phyloP scores from a whole-genome alignment of 768 basidiomycete genomes.

The Strobilomyces echinocephalus region DNA sequence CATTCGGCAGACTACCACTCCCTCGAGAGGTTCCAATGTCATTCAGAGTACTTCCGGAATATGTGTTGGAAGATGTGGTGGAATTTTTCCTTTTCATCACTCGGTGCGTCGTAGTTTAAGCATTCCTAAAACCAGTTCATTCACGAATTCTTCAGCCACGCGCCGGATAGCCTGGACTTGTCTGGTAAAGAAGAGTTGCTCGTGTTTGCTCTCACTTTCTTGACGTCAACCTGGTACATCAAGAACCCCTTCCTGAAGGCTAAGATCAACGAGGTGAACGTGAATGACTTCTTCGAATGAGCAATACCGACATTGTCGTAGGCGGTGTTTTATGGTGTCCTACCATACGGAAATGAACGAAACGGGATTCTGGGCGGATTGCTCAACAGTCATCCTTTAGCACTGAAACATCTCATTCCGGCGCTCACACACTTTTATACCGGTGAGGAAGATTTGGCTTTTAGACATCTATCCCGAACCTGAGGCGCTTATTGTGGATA shows the following conservation, averaged over 20 bases:
- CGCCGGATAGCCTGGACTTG: constrained; percentile 77
- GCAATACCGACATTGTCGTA: constrained; percentile 25
- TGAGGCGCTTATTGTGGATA: constrained; percentile 28
- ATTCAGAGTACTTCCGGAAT: constrained; percentile 90
- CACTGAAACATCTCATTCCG: constrained; percentile 84
- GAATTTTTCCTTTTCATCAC: constrained; percentile 84
- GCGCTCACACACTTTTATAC: constrained; percentile 93
- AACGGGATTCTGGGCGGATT: constrained; percentile 74
- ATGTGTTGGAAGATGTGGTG: constrained; percentile 88
- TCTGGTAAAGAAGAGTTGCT: constrained; percentile 84
- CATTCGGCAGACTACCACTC: constrained; percentile 65
- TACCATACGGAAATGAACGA: constrained; percentile 59
- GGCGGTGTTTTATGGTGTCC: constrained; percentile 71
- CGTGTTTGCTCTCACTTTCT: constrained; percentile 84
- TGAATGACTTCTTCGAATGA: not conserved
- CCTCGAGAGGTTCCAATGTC: constrained; percentile 78
- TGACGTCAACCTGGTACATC: constrained; percentile 94
- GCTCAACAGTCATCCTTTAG: constrained; percentile 81
- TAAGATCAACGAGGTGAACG: constrained; percentile 82
- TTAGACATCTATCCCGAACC: not conserved
- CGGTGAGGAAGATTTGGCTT: constrained; percentile 43
- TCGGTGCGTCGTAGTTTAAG: constrained; percentile 45
- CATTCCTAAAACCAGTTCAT: not conserved
- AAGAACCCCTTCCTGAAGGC: constrained; percentile 98
- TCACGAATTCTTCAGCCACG: constrained; percentile 36